Evolutionary conservation across 148 eudicot genomes (phyloP).

Genomic region (Tetragonia tetragonoides): DNA sequence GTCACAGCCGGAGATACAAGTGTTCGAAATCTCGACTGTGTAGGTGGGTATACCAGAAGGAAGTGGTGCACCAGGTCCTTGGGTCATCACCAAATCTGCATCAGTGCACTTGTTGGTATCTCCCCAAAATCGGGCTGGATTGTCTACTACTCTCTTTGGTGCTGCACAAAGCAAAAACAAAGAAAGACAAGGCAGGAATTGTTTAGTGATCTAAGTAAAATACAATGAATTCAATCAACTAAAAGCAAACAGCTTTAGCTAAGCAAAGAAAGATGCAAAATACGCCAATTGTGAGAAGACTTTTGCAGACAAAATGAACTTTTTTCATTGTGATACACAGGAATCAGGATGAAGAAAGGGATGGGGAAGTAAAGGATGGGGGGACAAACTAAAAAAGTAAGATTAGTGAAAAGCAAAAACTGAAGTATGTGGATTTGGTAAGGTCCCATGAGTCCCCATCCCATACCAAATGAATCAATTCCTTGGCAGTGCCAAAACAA

Average conservation of each 20-base stretch:
- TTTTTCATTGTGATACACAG: constrained; percentile 15
- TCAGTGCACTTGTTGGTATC: constrained; percentile 47
- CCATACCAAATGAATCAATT: background rate
- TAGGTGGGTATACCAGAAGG: constrained; percentile 86
- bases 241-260: background rate
- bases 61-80: constrained; percentile 58
- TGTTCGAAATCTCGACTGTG: constrained; percentile 66
- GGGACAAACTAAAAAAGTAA: constrained; percentile 2
- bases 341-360: background rate
- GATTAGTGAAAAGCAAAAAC: constrained; percentile 4
- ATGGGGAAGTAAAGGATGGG: background rate
- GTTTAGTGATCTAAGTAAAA: constrained; percentile 5
- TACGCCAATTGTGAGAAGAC: background rate
- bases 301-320: constrained; percentile 12
- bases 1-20: constrained; percentile 64
- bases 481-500: background rate
- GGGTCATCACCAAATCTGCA: constrained; percentile 51
- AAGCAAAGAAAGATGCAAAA: background rate
- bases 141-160: constrained; percentile 28
- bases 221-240: background rate
- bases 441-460: constrained; percentile 8
- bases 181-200: background rate
- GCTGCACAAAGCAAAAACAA: constrained; percentile 25
- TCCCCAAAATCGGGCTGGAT: constrained; percentile 61
- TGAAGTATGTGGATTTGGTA: constrained; percentile 6